phyloP scores from a whole-genome alignment of 176 grass and related monocot genomes.

The Raddia distichophylla region DNA sequence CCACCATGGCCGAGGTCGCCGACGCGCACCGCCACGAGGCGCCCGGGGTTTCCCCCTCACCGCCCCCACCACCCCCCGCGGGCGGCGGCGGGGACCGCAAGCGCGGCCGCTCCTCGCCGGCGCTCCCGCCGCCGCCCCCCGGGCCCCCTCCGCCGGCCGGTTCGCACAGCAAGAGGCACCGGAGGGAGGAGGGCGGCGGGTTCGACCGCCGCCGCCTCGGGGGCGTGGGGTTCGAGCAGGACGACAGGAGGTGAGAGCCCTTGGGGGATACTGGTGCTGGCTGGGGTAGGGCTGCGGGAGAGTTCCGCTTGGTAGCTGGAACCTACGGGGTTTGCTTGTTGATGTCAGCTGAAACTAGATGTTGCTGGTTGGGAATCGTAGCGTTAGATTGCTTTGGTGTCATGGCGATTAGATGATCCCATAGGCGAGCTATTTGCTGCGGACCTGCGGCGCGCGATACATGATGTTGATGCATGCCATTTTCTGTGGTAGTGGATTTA shows the following conservation, averaged over 20 bases:
- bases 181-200: conserved; percentile 67
- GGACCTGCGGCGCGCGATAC: neutral
- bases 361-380: neutral
- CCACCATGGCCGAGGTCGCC: conserved; percentile 83
- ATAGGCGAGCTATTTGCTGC: neutral
- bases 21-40: conserved; percentile 39
- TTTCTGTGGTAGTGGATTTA: neutral
- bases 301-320: conserved; percentile 20
- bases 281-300: neutral
- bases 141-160: conserved; percentile 49
- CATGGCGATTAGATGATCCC: neutral
- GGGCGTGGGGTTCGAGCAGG: conserved; percentile 54
- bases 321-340: conserved; percentile 3
- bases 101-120: conserved; percentile 59
- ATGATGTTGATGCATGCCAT: neutral
- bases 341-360: neutral
- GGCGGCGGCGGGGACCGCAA: conserved; percentile 44
- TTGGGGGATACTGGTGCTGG: neutral
- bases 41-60: conserved; percentile 38
- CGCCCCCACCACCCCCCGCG: conserved; percentile 6
- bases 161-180: conserved; percentile 56
- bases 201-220: conserved; percentile 85
- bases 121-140: conserved; percentile 62
- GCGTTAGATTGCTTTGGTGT: neutral
- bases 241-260: conserved; percentile 69